Percentiles rank a stretch among this genome's conserved stretches.
Conservation (phyloP, 2,329 filamentous ascomycete genomes). For the Coniochaeta prunicola region DNA sequence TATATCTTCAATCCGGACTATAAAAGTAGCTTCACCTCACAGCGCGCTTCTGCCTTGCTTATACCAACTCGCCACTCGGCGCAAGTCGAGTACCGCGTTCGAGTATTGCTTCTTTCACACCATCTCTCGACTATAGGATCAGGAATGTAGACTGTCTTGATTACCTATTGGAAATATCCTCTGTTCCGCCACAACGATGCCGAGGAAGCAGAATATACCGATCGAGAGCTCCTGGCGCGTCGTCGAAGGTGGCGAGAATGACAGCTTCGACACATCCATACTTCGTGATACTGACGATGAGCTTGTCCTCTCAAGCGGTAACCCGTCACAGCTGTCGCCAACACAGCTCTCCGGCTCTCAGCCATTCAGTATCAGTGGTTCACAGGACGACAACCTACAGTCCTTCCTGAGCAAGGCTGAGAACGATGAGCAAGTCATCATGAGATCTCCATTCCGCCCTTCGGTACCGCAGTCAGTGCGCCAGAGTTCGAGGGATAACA, state of each 20-base stretch:
- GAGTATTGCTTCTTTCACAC: background rate
- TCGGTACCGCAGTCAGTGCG: constrained; percentile 35
- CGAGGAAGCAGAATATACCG: constrained; percentile 23
- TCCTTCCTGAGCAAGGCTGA: constrained; percentile 46
- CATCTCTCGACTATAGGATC: background rate
- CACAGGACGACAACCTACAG: constrained; percentile 48
- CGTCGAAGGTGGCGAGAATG: constrained; percentile 51
- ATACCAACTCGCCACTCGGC: background rate
- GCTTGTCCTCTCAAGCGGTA: constrained; percentile 29
- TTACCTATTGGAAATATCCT: background rate
- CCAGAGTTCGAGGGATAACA: constrained; percentile 16
- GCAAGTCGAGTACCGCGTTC: background rate
- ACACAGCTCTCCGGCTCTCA: constrained; percentile 38
- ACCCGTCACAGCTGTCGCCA: constrained; percentile 38
- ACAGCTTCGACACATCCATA: constrained; percentile 51
- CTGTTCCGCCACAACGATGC: background rate
- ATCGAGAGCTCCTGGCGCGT: constrained; percentile 53
- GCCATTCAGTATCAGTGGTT: constrained; percentile 32
- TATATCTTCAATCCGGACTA: background rate
- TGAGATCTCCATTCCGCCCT: constrained; percentile 47
- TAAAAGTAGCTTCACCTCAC: background rate
- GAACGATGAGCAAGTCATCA: constrained; percentile 44
- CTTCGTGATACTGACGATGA: constrained; percentile 42
- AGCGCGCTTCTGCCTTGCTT: background rate
- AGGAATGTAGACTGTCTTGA: background rate